Conservation (phyloP, 805 yeast species). For the Kluyveromyces starmeri region DNA sequence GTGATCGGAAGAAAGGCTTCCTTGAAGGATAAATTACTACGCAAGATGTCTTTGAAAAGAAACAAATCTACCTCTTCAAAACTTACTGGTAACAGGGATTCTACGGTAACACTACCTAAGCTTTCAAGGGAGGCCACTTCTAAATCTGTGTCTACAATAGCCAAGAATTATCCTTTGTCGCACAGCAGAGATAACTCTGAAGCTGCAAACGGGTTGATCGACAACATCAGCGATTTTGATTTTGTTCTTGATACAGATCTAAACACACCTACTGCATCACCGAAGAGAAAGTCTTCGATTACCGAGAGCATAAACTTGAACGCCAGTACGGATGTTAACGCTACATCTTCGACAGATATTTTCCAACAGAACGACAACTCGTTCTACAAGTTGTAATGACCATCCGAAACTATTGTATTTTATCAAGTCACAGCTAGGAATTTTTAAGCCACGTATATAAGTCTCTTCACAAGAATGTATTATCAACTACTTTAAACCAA, state of each 20-base stretch:
- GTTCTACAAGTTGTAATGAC: conserved; percentile 6
- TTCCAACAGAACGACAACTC: conserved; percentile 8
- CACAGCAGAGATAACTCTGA: conserved; percentile 24
- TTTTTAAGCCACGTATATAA: too few species aligned
- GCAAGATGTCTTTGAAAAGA: conserved; percentile 17
- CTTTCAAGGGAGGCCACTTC: not conserved
- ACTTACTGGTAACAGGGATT: conserved; percentile 5
- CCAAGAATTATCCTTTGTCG: conserved; percentile 18
- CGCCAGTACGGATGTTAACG: conserved; percentile 5
- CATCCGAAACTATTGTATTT: not conserved
- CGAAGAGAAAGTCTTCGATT: conserved; percentile 12
- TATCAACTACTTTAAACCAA: not conserved
- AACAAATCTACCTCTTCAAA: conserved; percentile 8
- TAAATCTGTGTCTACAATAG: conserved; percentile 6
- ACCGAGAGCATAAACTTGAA: conserved; percentile 8
- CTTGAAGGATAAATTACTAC: conserved; percentile 18
- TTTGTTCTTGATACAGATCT: not conserved
- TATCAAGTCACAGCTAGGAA: too few species aligned
- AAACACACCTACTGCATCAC: not conserved
- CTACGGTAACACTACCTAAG: not conserved
- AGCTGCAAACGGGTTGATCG: conserved; percentile 24
- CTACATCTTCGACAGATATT: conserved; percentile 10
- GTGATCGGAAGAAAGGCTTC: conserved; percentile 11
- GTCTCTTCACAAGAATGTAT: not conserved
- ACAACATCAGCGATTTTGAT: conserved; percentile 4